Evolutionary conservation across 1,284 basidiomycete genomes (phyloP), one percentile per base, ranked within the genome.

Genomic region (Mycosarcoma mackinlayi): DNA sequence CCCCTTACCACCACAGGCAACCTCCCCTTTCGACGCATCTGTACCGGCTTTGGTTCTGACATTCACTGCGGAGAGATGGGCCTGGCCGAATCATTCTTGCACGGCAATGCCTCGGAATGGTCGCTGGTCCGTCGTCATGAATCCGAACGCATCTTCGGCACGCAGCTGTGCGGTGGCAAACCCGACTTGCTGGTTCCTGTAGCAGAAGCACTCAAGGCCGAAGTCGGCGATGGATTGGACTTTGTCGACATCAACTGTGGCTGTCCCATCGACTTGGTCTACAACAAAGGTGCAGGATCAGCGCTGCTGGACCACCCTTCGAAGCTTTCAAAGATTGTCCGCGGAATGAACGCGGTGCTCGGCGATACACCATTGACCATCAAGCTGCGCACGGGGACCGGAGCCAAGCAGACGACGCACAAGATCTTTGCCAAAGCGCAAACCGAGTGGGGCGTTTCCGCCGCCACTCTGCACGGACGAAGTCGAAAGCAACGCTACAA

Each of bases 231-330:
- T 10, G 87, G 88, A 21, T 84, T 95, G 25, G 92, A 96, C 80
- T 96, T 95, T 79, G 91, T 95, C 11, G 95, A 98, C 77, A 85
- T 98, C 74, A 98, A 98, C 82, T 92, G 92, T 83, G 95, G 95
- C 4, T 98, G 95, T 83, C 95, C 95, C 3, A 98, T 98, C 73
- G 95, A 98, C 83, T 85, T 98, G 42, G 92, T 98, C 1, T 98
- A 94, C 85, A 92, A 92, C 79, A 88, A 88, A 23, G 94, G 94
- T 0, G 93, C 92, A 46, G 94, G 94, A 0, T 92, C 91, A 64
- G 94, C 83, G 89, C 91, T 98, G 52, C 87, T 98, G 24, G 93
- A 96, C 70, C 86, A 90, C 5, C 88, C 91, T 0, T 88, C 86
- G 3, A 91, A 92, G 81, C 85, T 98, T 1, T 91, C 91, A 8